Evolutionary conservation across 352 stramenopile genomes (phyloP).

Genomic region (Phytophthora constricta): DNA sequence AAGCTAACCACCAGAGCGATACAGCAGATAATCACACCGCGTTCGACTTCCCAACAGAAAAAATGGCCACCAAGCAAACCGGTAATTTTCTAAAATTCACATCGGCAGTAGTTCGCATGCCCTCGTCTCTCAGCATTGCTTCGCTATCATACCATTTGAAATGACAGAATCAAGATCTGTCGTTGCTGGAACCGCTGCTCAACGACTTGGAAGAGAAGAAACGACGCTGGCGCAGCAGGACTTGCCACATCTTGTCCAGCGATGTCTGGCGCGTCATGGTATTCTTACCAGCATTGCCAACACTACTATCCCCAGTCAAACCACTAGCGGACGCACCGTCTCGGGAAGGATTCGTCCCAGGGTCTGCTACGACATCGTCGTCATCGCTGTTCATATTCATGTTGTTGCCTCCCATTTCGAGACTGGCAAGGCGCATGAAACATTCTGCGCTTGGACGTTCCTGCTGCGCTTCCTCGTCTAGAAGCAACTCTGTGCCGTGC

Average conservation of each 20-base stretch:
- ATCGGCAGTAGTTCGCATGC: constrained; percentile 9
- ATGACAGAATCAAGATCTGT: constrained; percentile 20
- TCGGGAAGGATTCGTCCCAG: neutral
- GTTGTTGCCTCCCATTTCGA: constrained; percentile 55
- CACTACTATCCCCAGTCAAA: neutral
- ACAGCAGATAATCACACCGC: no score
- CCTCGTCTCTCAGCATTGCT: no score
- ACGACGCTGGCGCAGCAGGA: constrained; percentile 58
- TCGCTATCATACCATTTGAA: no score
- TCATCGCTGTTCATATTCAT: constrained; percentile 24
- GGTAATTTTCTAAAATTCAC: no score
- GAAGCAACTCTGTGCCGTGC: constrained; percentile 49
- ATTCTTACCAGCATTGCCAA: constrained; percentile 3
- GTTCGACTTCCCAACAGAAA: no score
- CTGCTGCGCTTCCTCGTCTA: constrained; percentile 45
- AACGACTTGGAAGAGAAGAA: constrained; percentile 69
- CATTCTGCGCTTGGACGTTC: constrained; percentile 66
- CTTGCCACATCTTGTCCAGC: constrained; percentile 60
- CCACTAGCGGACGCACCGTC: neutral
- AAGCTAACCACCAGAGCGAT: no score
- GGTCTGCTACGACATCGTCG: constrained; percentile 29
- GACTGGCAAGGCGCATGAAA: constrained; percentile 80
- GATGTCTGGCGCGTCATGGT: constrained; percentile 25
- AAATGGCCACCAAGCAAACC: no score
- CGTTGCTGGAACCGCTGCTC: constrained; percentile 54